Evolutionary conservation across 768 basidiomycete species (phyloP).

Genomic region (Naganishia randhawae): DNA sequence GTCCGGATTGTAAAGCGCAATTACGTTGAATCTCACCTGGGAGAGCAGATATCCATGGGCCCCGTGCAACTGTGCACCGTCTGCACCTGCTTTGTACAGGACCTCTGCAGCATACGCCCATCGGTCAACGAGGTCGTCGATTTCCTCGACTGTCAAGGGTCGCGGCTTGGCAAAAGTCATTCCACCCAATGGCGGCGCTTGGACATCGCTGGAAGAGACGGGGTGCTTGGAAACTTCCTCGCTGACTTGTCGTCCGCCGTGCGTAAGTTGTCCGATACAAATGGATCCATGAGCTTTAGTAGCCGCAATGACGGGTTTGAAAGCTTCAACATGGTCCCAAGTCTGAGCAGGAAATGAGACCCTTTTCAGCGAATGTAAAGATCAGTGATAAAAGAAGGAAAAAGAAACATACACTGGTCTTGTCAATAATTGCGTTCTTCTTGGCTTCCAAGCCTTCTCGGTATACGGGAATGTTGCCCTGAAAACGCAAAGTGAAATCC

Average conservation of each 20-base stretch:
- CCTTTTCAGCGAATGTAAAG: neutral
- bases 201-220: constrained; percentile 38
- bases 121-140: constrained; percentile 34
- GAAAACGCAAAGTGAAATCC: neutral
- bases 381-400: neutral
- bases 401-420: constrained; percentile 16
- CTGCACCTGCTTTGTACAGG: constrained; percentile 34
- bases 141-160: constrained; percentile 32
- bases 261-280: constrained; percentile 44
- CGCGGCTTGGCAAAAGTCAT: constrained; percentile 40
- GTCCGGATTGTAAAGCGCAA: neutral
- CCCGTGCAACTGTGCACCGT: constrained; percentile 33
- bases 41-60: constrained; percentile 35
- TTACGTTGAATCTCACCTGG: constrained; percentile 31
- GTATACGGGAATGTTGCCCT: constrained; percentile 45
- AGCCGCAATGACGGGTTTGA: constrained; percentile 39
- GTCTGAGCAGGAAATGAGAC: neutral
- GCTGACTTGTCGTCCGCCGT: constrained; percentile 39
- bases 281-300: constrained; percentile 37
- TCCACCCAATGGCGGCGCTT: constrained; percentile 35
- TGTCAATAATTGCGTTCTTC: constrained; percentile 44
- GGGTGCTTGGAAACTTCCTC: constrained; percentile 37
- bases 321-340: constrained; percentile 41
- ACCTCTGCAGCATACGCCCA: constrained; percentile 36
- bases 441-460: constrained; percentile 41